Conservation (phyloP, 2,329 filamentous ascomycete species). For the Myrmaecium sp. region DNA sequence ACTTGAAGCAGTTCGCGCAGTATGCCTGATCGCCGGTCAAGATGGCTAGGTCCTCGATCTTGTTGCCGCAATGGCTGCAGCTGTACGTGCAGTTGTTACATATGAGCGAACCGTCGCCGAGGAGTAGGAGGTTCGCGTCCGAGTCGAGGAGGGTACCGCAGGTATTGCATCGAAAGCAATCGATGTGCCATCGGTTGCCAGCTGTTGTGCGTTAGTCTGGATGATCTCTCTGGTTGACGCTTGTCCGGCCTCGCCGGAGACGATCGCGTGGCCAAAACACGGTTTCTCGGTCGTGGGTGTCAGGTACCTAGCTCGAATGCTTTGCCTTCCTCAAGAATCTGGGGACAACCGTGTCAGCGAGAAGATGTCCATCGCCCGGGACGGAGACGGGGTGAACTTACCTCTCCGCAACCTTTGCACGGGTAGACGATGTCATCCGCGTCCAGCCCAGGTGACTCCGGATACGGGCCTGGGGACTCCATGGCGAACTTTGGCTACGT, state of each 20-base stretch:
- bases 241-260: conserved; percentile 6
- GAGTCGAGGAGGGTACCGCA: conserved; percentile 93
- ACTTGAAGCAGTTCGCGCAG: conserved; percentile 92
- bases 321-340: conserved; percentile 98
- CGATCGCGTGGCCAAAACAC: too few relatives aligned
- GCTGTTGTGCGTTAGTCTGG: conserved; percentile 44
- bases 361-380: not conserved
- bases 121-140: conserved; percentile 88
- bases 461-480: conserved; percentile 37
- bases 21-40: conserved; percentile 96
- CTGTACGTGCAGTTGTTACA: conserved; percentile 99
- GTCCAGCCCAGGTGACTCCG: conserved; percentile 30
- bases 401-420: conserved; percentile 43
- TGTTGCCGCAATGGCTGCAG: conserved; percentile 90
- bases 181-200: conserved; percentile 94
- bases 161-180: conserved; percentile 96
- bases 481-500: too few relatives aligned
- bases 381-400: conserved; percentile 8
- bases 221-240: conserved; percentile 16
- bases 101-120: conserved; percentile 93
- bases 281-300: conserved; percentile 6
- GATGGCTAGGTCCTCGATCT: conserved; percentile 96
- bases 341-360: conserved; percentile 11
- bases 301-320: conserved; percentile 84
- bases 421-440: conserved; percentile 38